These are phyloP conservation scores for Yamadazyma dushanensis DNA, from an alignment of 1,139 yeast genomes.

Conservation along the genomic window DNA sequence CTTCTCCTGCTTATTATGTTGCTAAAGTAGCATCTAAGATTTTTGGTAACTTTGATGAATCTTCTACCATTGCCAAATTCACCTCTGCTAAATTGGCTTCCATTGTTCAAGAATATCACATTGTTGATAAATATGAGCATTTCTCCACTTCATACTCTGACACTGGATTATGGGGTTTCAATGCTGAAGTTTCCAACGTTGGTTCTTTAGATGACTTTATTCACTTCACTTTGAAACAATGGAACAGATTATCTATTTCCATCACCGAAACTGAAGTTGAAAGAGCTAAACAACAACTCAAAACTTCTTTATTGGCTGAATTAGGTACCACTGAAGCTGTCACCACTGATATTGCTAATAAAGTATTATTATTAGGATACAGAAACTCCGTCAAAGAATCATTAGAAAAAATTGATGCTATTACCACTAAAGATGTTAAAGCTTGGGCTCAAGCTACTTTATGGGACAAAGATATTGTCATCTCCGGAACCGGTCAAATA, in stretches of 20 bases:
- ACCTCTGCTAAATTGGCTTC: conserved; percentile 87
- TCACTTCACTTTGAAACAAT: conserved; percentile 78
- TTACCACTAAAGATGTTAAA: conserved; percentile 59
- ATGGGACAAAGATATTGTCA: conserved; percentile 84
- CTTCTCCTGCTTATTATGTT: conserved; percentile 64
- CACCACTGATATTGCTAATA: conserved; percentile 59
- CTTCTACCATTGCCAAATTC: conserved; percentile 56
- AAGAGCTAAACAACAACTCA: conserved; percentile 70
- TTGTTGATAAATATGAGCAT: conserved; percentile 70
- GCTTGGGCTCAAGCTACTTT: conserved; percentile 73
- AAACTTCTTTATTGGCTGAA: conserved; percentile 55
- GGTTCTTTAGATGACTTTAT: conserved; percentile 66
- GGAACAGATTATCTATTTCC: conserved; percentile 80
- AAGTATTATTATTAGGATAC: conserved; percentile 62
- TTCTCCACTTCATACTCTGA: conserved; percentile 72
- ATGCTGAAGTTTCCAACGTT: conserved; percentile 62
- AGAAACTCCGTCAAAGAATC: conserved; percentile 61
- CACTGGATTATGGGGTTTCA: conserved; percentile 82
- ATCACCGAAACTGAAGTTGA: conserved; percentile 76
- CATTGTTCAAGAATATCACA: conserved; percentile 67
- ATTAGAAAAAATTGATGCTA: conserved; percentile 61
- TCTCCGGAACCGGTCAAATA: conserved; percentile 82
- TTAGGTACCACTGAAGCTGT: conserved; percentile 49
- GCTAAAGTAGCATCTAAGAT: conserved; percentile 75
- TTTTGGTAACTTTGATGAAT: conserved; percentile 59